Conservation (phyloP, 768 basidiomycete species). For the Xerocomus brunneocitrinus region DNA sequence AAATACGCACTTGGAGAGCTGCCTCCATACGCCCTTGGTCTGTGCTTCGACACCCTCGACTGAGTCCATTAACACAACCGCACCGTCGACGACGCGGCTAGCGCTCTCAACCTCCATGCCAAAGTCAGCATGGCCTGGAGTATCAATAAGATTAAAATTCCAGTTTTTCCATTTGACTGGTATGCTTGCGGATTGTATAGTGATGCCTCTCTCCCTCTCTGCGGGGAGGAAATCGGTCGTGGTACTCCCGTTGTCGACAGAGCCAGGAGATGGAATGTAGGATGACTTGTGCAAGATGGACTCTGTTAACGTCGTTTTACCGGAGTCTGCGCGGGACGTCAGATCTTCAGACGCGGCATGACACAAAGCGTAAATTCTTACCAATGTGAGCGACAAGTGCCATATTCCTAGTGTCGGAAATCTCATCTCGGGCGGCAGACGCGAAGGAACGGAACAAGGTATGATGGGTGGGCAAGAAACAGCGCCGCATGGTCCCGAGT, state of each 20-base stretch:
- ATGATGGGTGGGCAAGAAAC: background rate
- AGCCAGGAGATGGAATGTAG: constrained; percentile 68
- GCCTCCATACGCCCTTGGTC: constrained; percentile 84
- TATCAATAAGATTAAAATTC: constrained; percentile 86
- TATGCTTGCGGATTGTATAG: constrained; percentile 89
- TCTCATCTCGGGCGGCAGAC: constrained; percentile 27
- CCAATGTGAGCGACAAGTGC: constrained; percentile 90
- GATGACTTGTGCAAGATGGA: constrained; percentile 75
- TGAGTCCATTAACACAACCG: constrained; percentile 82
- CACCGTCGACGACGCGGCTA: constrained; percentile 85
- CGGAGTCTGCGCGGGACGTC: constrained; percentile 56
- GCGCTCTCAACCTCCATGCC: constrained; percentile 97
- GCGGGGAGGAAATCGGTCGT: constrained; percentile 88
- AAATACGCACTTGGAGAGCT: constrained; percentile 70
- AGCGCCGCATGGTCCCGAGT: constrained; percentile 18
- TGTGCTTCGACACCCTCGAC: constrained; percentile 92
- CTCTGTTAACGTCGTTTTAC: constrained; percentile 86
- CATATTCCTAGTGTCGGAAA: constrained; percentile 61
- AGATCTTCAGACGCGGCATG: background rate
- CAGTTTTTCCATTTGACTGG: constrained; percentile 82
- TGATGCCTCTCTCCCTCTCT: constrained; percentile 87
- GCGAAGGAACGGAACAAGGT: constrained; percentile 17
- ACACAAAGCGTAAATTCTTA: constrained; percentile 28
- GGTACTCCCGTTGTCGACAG: constrained; percentile 87
- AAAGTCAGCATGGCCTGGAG: constrained; percentile 90